Percentiles rank a stretch among this genome's conserved stretches.
These are phyloP conservation scores for Anthracocystis setariae DNA, from an alignment of 1,284 basidiomycete species.

Conservation along the genomic window DNA sequence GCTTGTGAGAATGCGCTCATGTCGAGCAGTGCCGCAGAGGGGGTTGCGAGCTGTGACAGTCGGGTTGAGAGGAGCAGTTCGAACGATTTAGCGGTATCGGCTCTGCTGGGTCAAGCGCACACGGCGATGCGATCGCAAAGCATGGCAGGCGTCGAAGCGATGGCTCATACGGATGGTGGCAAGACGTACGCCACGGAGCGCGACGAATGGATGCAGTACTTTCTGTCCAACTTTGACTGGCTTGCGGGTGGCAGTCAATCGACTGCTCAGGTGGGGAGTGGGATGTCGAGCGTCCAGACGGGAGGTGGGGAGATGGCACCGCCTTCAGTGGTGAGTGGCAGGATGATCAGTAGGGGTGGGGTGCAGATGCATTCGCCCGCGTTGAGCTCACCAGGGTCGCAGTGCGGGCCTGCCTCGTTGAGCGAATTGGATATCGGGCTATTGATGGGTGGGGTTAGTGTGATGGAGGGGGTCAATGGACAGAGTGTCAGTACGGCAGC, in stretches of 20 bases:
- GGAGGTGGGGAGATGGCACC: slow-evolving; percentile 2
- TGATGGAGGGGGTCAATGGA: slow-evolving; percentile 29
- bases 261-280: slow-evolving; percentile 12
- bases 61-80: slow-evolving; percentile 14
- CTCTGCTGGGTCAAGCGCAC: slow-evolving; percentile 17
- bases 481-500: background rate
- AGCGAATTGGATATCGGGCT: slow-evolving; percentile 44
- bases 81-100: slow-evolving; percentile 17
- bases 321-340: background rate
- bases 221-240: slow-evolving; percentile 50
- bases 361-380: slow-evolving; percentile 18
- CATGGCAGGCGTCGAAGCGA: background rate
- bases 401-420: slow-evolving; percentile 25
- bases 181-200: slow-evolving; percentile 27
- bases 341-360: slow-evolving; percentile 4
- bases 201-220: slow-evolving; percentile 53
- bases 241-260: slow-evolving; percentile 22
- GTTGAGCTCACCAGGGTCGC: slow-evolving; percentile 37
- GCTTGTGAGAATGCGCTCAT: background rate
- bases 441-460: slow-evolving; percentile 47
- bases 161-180: slow-evolving; percentile 9
- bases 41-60: background rate
- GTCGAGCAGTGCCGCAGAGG: background rate
- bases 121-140: slow-evolving; percentile 8
- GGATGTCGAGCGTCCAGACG: background rate